Conservation (phyloP, 2,329 filamentous ascomycete genomes). For the Aspergillus versicolor region DNA sequence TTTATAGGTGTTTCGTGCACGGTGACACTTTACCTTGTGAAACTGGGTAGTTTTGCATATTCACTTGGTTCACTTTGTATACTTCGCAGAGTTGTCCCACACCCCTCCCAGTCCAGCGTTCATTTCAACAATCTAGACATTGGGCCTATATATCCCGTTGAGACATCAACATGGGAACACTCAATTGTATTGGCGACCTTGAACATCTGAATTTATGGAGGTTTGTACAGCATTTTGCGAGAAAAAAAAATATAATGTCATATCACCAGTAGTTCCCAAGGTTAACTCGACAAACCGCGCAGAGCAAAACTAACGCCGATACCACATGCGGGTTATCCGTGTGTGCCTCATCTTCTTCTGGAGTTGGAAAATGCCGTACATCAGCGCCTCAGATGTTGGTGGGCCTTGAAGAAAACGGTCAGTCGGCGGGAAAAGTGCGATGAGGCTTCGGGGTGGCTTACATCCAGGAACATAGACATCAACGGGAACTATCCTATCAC, state of each 20-base stretch:
- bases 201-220: neutral
- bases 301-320: constrained; percentile 44
- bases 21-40: too few species aligned
- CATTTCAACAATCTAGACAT: too few species aligned
- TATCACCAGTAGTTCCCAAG: neutral
- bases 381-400: constrained; percentile 55
- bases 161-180: neutral
- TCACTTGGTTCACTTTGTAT: too few species aligned
- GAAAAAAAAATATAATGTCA: constrained; percentile 9
- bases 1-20: too few species aligned
- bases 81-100: neutral
- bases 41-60: too few species aligned
- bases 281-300: neutral
- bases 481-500: constrained; percentile 78
- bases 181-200: neutral
- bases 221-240: constrained; percentile 8
- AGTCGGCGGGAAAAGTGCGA: constrained; percentile 1
- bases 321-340: constrained; percentile 59
- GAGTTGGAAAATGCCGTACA: constrained; percentile 72
- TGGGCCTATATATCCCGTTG: too few species aligned
- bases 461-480: constrained; percentile 84
- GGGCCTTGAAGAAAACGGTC: constrained; percentile 36
- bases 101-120: too few species aligned
- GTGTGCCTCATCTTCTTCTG: constrained; percentile 73
- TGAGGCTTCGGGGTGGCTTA: constrained; percentile 40